Conservation (phyloP, 192 early-diverging fungal genomes). For the Podila minutissima region DNA sequence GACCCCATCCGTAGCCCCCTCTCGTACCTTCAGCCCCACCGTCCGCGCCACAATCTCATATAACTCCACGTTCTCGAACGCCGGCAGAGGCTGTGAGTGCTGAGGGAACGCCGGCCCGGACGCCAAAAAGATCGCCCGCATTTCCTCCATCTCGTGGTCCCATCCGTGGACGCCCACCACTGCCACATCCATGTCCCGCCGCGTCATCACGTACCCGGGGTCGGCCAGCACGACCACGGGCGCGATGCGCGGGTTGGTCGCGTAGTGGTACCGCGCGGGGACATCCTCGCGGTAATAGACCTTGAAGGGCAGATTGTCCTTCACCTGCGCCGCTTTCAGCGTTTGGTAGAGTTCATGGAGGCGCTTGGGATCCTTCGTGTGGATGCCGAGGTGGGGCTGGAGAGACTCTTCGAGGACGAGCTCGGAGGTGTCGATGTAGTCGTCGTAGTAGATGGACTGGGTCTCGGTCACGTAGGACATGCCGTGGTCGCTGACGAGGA, state of each 20-base stretch:
- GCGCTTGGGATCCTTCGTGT: constrained; percentile 57
- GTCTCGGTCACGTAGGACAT: constrained; percentile 70
- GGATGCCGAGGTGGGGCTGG: constrained; percentile 67
- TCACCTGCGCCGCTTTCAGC: constrained; percentile 55
- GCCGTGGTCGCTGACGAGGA: constrained; percentile 87
- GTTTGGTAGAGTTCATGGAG: constrained; percentile 60
- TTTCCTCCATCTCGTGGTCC: constrained; percentile 75
- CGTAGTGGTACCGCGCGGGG: constrained; percentile 79
- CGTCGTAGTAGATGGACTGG: constrained; percentile 79
- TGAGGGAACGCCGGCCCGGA: constrained; percentile 71
- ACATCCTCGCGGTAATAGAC: constrained; percentile 80
- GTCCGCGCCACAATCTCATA: constrained; percentile 45
- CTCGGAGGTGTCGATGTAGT: constrained; percentile 66
- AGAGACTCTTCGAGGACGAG: constrained; percentile 53
- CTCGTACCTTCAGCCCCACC: constrained; percentile 22
- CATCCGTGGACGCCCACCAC: constrained; percentile 84
- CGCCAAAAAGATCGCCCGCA: constrained; percentile 90
- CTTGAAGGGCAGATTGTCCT: constrained; percentile 58
- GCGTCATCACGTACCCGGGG: constrained; percentile 68
- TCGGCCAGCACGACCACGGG: constrained; percentile 80
- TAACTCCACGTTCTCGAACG: constrained; percentile 45
- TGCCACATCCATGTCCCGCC: constrained; percentile 37
- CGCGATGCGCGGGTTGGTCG: constrained; percentile 69
- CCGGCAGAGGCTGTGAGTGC: constrained; percentile 13
- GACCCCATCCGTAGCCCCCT: constrained; percentile 39